Percentiles rank a stretch among this genome's conserved stretches.
Evolutionary conservation across 2,329 filamentous ascomycete species (phyloP).

Genomic region (Geoglossum cookeanum): DNA sequence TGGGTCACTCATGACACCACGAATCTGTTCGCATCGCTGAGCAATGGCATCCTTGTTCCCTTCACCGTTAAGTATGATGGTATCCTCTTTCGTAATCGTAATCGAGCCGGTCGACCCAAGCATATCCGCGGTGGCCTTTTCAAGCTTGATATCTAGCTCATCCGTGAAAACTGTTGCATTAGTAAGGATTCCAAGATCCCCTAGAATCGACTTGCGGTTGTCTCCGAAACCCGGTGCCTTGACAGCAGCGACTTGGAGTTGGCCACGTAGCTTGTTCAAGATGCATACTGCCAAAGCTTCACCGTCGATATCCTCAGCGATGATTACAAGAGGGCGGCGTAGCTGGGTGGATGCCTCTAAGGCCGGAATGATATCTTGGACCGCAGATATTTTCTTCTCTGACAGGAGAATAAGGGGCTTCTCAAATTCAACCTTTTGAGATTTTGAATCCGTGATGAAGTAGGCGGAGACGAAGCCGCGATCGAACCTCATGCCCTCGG

Average conservation of each 20-base stretch:
- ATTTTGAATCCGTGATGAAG: slow-evolving; percentile 99
- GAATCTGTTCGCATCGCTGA: slow-evolving; percentile 97
- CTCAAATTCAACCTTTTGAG: slow-evolving; percentile 98
- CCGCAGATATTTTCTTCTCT: slow-evolving; percentile 99
- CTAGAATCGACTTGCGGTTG: slow-evolving; percentile 99
- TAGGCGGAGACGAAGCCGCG: slow-evolving; percentile 96
- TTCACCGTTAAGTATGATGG: slow-evolving; percentile 93
- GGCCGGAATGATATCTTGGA: slow-evolving; percentile 96
- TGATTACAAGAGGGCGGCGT: slow-evolving; percentile 90
- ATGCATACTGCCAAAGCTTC: slow-evolving; percentile 98
- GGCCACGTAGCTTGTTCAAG: slow-evolving; percentile 98
- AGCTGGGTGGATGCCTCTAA: slow-evolving; percentile 93
- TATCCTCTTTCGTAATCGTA: slow-evolving; percentile 99
- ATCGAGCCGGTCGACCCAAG: slow-evolving; percentile 94
- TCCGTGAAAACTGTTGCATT: slow-evolving; percentile 96
- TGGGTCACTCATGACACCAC: slow-evolving; percentile 85
- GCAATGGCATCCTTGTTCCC: slow-evolving; percentile 84
- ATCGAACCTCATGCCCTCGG: slow-evolving; percentile 99
- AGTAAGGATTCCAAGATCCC: slow-evolving; percentile 87
- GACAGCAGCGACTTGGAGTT: slow-evolving; percentile 94
- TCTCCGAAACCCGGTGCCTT: slow-evolving; percentile 99
- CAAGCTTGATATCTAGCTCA: slow-evolving; percentile 96
- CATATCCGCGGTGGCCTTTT: slow-evolving; percentile 92
- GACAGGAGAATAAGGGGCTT: slow-evolving; percentile 96
- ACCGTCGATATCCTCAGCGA: slow-evolving; percentile 96